Evolutionary conservation across 148 eudicot species (phyloP).

Genomic region (Drosera capensis): DNA sequence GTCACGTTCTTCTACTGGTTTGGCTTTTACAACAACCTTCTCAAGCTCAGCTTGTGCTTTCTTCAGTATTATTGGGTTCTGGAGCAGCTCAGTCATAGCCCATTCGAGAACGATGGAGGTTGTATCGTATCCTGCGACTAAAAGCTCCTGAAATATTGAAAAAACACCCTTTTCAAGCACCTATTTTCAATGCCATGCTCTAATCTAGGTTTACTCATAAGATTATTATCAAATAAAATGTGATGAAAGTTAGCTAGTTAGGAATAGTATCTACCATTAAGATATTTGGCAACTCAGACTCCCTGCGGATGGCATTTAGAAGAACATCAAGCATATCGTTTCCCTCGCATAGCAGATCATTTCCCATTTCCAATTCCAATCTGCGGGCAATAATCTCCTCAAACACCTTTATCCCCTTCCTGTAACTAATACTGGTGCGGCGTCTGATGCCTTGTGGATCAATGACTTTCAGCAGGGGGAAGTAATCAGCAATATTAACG

Average conservation of each 20-base stretch:
- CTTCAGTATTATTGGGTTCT: not conserved
- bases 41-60: not conserved
- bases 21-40: not conserved
- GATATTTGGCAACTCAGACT: not conserved
- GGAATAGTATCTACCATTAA: not conserved
- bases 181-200: not conserved
- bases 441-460: conserved; percentile 14
- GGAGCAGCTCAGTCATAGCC: conserved; percentile 5
- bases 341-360: not conserved
- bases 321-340: conserved; percentile 11
- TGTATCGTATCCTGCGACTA: not conserved
- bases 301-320: conserved; percentile 1
- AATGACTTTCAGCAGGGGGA: conserved; percentile 6
- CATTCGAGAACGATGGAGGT: conserved; percentile 1
- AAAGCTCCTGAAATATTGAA: not conserved
- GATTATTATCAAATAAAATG: not conserved
- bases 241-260: not conserved
- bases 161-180: not conserved
- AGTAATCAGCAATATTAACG: conserved; percentile 7
- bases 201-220: not conserved
- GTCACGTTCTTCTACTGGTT: not conserved
- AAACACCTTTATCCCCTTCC: conserved; percentile 4
- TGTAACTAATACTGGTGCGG: not conserved
- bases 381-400: conserved; percentile 6
- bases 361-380: conserved; percentile 8